These are phyloP conservation scores for Cicer cuneatum DNA, from an alignment of 306 rosid genomes.

Conservation along the genomic window DNA sequence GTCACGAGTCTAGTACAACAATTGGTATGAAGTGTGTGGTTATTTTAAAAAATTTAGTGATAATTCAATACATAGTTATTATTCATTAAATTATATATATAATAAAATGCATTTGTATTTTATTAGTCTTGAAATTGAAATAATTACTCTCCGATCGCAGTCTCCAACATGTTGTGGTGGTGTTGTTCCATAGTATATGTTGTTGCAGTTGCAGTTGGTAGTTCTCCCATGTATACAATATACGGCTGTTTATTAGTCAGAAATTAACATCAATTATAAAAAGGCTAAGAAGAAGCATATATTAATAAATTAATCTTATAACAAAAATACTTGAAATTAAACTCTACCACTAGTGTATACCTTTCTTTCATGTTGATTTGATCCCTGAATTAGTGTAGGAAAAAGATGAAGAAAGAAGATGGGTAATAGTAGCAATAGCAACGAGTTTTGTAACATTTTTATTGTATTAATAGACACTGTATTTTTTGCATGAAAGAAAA, in stretches of 20 bases:
- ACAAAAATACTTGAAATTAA: neutral
- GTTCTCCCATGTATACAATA: conserved; percentile 83
- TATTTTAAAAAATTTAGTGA: too few relatives aligned
- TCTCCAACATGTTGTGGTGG: conserved; percentile 62
- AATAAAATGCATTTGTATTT: neutral
- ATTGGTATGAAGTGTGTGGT: too few relatives aligned
- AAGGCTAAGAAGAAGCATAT: neutral
- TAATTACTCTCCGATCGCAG: conserved; percentile 76
- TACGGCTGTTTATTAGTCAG: conserved; percentile 60
- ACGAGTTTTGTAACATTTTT: conserved; percentile 33
- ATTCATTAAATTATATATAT: neutral
- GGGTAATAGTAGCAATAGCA: conserved; percentile 31
- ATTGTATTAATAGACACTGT: conserved; percentile 12
- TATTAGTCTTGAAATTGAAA: conserved; percentile 15
- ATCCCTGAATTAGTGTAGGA: conserved; percentile 47
- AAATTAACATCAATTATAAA: conserved; percentile 9
- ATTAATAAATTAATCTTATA: neutral
- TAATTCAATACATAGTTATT: neutral
- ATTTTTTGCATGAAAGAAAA: conserved; percentile 1
- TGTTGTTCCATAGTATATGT: conserved; percentile 37
- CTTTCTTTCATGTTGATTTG: conserved; percentile 62
- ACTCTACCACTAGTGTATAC: conserved; percentile 30
- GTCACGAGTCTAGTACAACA: too few relatives aligned
- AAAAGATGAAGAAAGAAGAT: conserved; percentile 37
- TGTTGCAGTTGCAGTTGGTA: conserved; percentile 40